Conservation (phyloP, 768 basidiomycete genomes). For the Phaeotremella fagi region DNA sequence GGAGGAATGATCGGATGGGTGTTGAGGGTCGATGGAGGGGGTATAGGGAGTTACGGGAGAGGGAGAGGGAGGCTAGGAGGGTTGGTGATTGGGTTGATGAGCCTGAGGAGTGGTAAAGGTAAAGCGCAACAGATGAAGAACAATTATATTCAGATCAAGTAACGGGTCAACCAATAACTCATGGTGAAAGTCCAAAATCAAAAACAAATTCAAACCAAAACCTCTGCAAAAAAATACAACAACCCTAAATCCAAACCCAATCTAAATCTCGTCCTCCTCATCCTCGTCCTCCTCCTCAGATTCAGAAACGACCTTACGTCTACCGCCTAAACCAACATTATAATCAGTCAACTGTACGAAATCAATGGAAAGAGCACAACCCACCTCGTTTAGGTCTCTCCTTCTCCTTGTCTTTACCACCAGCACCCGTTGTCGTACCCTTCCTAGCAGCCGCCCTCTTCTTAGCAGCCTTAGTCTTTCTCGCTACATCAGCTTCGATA, state of each 20-base stretch:
- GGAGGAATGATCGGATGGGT: constrained; percentile 55
- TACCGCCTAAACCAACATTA: not conserved
- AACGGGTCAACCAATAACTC: too few species aligned
- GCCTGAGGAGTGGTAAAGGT: constrained; percentile 42
- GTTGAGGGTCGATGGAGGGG: constrained; percentile 66
- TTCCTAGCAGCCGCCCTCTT: constrained; percentile 38
- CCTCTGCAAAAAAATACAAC: not conserved
- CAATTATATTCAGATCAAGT: too few species aligned
- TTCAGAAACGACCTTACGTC: not conserved
- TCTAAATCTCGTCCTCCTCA: not conserved
- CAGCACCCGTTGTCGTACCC: not conserved
- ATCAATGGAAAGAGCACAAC: not conserved
- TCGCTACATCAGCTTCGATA: constrained; percentile 76
- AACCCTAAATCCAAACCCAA: not conserved
- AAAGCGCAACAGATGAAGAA: too few species aligned
- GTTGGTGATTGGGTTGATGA: constrained; percentile 45
- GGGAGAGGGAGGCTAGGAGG: constrained; percentile 54
- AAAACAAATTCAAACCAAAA: not conserved
- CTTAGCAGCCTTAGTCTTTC: constrained; percentile 72
- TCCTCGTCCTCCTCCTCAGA: constrained; percentile 12
- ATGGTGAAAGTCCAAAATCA: too few species aligned
- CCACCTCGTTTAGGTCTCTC: constrained; percentile 10
- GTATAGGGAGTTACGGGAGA: constrained; percentile 63
- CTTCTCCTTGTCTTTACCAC: too few species aligned
- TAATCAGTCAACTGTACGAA: not conserved